Evolutionary conservation across 108 stramenopile genomes (phyloP).

Genomic region (Seminavis robusta): DNA sequence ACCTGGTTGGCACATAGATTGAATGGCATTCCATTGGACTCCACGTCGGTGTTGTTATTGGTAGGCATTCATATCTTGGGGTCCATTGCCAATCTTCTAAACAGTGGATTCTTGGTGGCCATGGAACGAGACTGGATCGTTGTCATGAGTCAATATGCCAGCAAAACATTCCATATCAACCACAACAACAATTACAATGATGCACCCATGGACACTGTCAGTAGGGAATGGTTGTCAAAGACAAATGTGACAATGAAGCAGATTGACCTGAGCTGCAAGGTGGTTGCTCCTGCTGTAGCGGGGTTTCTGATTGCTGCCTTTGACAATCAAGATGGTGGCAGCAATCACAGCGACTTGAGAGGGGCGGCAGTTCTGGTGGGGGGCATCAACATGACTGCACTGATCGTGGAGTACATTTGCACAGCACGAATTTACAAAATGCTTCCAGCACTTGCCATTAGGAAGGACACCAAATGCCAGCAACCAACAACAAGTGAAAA

Average conservation of each 20-base stretch:
- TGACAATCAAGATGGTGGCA: neutral
- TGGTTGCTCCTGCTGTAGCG: slow-evolving; percentile 46
- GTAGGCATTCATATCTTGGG: slow-evolving; percentile 54
- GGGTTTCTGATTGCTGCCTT: slow-evolving; percentile 32
- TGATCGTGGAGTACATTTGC: slow-evolving; percentile 53
- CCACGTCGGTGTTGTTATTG: slow-evolving; percentile 16
- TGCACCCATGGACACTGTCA: neutral
- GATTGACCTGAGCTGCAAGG: slow-evolving; percentile 53
- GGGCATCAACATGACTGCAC: slow-evolving; percentile 31
- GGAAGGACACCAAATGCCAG: neutral
- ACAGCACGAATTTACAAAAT: slow-evolving; percentile 24
- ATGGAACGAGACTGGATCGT: slow-evolving; percentile 74
- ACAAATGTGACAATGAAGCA: slow-evolving; percentile 66
- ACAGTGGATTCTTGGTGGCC: slow-evolving; percentile 46
- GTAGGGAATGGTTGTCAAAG: slow-evolving; percentile 34
- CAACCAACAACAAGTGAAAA: neutral
- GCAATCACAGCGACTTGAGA: neutral
- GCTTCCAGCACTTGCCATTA: slow-evolving; percentile 17
- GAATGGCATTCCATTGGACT: neutral
- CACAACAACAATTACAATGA: neutral
- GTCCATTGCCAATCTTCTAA: slow-evolving; percentile 34
- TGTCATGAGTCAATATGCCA: slow-evolving; percentile 33
- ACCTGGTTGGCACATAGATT: neutral
- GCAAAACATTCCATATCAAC: neutral
- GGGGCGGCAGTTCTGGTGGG: slow-evolving; percentile 29